Evolutionary conservation across 345 rosid species (phyloP), one percentile per base, ranked within the genome.

Genomic region (Excoecaria agallocha): DNA sequence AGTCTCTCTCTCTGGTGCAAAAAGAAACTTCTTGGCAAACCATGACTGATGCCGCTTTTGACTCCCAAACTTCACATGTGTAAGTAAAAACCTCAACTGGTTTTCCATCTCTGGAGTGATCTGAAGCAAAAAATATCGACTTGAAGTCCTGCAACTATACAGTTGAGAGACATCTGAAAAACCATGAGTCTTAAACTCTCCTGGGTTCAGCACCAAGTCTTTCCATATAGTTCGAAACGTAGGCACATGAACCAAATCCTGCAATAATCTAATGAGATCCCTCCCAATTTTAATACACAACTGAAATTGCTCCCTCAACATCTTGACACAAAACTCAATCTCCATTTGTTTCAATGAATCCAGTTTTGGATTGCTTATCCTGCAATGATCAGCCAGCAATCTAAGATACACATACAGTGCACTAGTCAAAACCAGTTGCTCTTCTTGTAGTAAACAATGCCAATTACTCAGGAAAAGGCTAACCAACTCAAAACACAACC

Each of bases 191-290:
- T 77, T 76, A 49, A 87, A 86, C 70, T 76, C 84, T 24, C 78
- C 51, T 1, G 85, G 91, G 65, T 80, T 85, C 68, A 78, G 70
- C 35, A 87, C 76, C 81, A 94, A 77, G 82, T 79, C 89, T 59
- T 81, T 91, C 95, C 91, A 91, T 70, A 90, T 65, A 69, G 84
- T 87, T 72, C 70, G 75, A 63, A 94, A 86, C 54, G 75, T 90
- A 3, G 91, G 88, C 39, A 94, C 86, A 76, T 94, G 93, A 86
- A 85, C 78, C 74, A 94, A 68, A 62, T 92, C 97, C 60, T 92
- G 98, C 25, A 92, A 79, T 67, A 94, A 70, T 74, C 97, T 72
- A 52, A 88, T 48, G 63, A 91, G 86, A 73, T 91, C 97, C 80
- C 97, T 86, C 56, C 97, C 98, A 12, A 89, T 81, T 84, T 86